Evolutionary conservation across 306 rosid species (phyloP).

Genomic region (Inga laurina): DNA sequence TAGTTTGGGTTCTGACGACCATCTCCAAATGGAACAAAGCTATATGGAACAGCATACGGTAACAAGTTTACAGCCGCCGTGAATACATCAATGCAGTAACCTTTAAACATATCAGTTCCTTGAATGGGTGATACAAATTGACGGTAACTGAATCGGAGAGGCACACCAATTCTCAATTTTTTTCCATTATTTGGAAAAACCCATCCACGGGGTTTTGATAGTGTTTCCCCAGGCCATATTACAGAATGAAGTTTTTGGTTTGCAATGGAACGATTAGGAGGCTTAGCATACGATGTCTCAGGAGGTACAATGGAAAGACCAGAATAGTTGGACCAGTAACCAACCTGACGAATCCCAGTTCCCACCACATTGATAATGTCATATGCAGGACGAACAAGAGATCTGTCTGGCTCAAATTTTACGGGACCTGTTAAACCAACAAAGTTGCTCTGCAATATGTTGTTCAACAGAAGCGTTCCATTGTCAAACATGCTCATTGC

Average conservation of each 20-base stretch:
- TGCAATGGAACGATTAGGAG: conserved; percentile 75
- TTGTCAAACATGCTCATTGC: conserved; percentile 84
- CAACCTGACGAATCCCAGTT: conserved; percentile 67
- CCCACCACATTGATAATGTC: conserved; percentile 81
- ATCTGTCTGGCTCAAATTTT: conserved; percentile 57
- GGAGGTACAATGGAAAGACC: conserved; percentile 80
- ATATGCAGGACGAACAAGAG: conserved; percentile 76
- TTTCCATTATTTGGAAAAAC: conserved; percentile 91
- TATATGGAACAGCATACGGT: conserved; percentile 85
- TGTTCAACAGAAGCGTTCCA: conserved; percentile 62
- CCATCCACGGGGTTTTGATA: conserved; percentile 88
- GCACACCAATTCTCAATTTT: conserved; percentile 77
- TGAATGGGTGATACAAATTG: conserved; percentile 68
- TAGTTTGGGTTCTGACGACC: conserved; percentile 77
- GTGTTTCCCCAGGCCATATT: conserved; percentile 95
- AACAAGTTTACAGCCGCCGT: conserved; percentile 73
- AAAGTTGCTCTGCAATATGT: conserved; percentile 62
- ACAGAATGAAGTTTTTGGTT: conserved; percentile 61
- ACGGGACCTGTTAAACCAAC: conserved; percentile 78
- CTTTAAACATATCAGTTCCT: conserved; percentile 78
- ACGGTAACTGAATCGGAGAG: conserved; percentile 65
- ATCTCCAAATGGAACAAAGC: conserved; percentile 71
- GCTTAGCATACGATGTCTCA: conserved; percentile 68
- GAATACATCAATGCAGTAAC: conserved; percentile 90
- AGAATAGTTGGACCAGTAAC: conserved; percentile 97